Evolutionary conservation across 148 eudicot genomes (phyloP), one percentile per base, ranked within the genome.

Genomic region (Chenopodium quinoa): DNA sequence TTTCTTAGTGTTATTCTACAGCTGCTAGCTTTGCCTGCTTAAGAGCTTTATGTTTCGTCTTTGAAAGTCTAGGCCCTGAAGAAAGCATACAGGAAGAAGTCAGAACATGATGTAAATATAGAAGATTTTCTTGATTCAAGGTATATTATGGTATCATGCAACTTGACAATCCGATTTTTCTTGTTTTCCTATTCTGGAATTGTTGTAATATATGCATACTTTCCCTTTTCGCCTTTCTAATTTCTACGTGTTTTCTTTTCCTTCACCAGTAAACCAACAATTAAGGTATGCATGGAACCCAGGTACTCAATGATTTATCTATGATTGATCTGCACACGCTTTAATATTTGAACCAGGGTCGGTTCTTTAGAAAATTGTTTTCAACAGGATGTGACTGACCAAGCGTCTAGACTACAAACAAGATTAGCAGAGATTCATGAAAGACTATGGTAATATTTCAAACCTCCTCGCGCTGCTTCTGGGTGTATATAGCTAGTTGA

Each of bases 91-190:
- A 86, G 66, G 77, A 89, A 73, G 78, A 90, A 87, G 89, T 82
- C 88, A 73, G 90, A 88, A 25, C 92, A 90, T 81, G 90, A 88
- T 87, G 88, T 90, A 78, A 88, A 90, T 82, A 78, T 90, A 81
- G 89, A 86, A 82, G 90, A 87, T 14, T 88, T 86, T 81, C 73
- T 88, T 78, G 83, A 86, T 46, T 40, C 88, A 64, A 90, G 92
- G 92, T 90, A 73, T 63, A 66, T 68, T 29, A 65, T 71, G 70
- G 29, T 23, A 67, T 71, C 75, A 52, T 74, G 20, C 78, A 79
- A 65, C 71, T 25, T 23, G 2, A 56, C 4, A 29, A 8, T 25
- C 25, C 20, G 4, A 14, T 17, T 13, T 37, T 37, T 79, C 25
- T 40, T 22, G 32, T 9, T 60, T 31, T 58, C 48, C 7, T 6